Evolutionary conservation across 371 early-diverging fungal genomes (phyloP).

Genomic region (Synchytrium microbalum): DNA sequence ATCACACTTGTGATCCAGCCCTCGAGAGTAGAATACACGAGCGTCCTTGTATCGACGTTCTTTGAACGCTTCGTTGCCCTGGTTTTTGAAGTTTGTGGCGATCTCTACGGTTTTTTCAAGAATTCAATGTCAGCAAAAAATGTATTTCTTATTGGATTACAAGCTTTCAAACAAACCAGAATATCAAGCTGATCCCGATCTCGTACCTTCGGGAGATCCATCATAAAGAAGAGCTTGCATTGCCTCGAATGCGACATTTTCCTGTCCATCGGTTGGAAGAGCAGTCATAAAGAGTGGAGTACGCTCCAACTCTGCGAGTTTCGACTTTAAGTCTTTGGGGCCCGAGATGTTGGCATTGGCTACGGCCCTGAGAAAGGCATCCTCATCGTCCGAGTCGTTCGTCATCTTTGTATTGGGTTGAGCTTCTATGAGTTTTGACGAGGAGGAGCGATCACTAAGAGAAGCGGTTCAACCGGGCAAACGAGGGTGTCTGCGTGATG

Average conservation of each 20-base stretch:
- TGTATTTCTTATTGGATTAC: not conserved
- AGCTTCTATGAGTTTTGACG: no score
- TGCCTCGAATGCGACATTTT: conserved; percentile 74
- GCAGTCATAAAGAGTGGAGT: conserved; percentile 86
- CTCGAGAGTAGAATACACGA: conserved; percentile 77
- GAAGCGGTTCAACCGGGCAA: no score
- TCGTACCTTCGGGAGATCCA: conserved; percentile 86
- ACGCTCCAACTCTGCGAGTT: conserved; percentile 44
- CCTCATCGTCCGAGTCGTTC: no score
- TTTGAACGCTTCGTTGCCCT: conserved; percentile 89
- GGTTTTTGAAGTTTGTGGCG: conserved; percentile 88
- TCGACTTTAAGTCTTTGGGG: no score
- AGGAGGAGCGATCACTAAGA: no score
- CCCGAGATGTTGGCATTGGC: no score
- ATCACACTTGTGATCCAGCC: conserved; percentile 67
- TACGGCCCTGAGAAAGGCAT: no score
- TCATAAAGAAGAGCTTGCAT: conserved; percentile 83
- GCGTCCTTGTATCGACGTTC: conserved; percentile 72
- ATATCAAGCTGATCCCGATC: not conserved
- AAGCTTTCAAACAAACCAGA: no score
- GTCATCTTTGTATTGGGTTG: no score
- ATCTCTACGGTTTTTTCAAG: conserved; percentile 51
- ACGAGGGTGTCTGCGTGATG: no score
- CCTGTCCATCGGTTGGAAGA: conserved; percentile 60
- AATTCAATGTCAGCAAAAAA: not conserved